Base-by-base conservation (phyloP, 257 asterid genomes). In the Primulina tabacum region DNA sequence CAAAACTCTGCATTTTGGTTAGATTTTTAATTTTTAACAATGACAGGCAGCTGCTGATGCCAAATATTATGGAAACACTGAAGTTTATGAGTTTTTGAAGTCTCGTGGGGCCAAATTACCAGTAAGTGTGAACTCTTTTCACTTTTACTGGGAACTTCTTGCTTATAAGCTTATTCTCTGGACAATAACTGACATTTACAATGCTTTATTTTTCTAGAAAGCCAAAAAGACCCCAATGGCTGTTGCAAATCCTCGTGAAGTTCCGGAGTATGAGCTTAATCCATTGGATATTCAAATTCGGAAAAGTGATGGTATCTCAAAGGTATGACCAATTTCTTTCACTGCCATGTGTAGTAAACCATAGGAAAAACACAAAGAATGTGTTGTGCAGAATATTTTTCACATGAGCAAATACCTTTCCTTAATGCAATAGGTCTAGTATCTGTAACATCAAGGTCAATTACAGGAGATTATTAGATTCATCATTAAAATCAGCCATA, bases 11-110 rank as follows among this genome's bases (percentile, higher is more conserved):
- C 53, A 43, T 12, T 43, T 43, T 65, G 62, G 35, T 55, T 8
- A 17, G 6, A 50, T 62, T 70, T 64, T 62, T 69, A 64, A 50
- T 62, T 70, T 64, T 62, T 69, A 64, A 50, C 59, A 64, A 57
- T 72, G 78, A 20, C 84, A 92, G 98, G 97, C 97, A 35, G 97
- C 97, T 68, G 97, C 95, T 80, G 99, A 94, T 83, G 99, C 97
- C 10, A 94, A 94, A 76, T 89, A 94, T 82, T 94, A 94, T 73
- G 97, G 97, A 56, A 91, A 94, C 71, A 14, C 68, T n/a, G 96
- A 86, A 47, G 89, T 91, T 72, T 94, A 86, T 77, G 86, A 88
- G 77, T 80, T 87, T 26, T 85, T 94, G 84, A 94, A 89, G 83
- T 86, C 97, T 62, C 97, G 96, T 71, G 99, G 99, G 53, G 99